phyloP scores from a whole-genome alignment of 768 basidiomycete genomes.

The Pisolithus sp. region DNA sequence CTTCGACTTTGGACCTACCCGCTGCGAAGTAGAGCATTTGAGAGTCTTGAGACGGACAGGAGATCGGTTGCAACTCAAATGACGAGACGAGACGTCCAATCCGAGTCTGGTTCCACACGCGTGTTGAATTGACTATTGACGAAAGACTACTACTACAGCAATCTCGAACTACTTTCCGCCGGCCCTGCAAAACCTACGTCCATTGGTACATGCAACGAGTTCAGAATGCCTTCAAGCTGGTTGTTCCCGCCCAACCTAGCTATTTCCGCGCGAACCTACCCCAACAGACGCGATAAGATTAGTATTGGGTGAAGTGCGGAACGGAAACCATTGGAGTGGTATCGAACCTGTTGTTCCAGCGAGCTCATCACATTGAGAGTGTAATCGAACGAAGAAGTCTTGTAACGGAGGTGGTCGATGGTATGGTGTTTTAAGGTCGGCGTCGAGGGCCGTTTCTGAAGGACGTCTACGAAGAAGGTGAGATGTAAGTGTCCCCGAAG shows the following conservation, averaged over 20 bases:
- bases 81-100: no score
- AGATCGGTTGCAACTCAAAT: no score
- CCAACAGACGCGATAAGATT: background rate
- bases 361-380: conserved; percentile 61
- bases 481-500: background rate
- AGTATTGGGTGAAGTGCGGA: background rate
- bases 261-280: conserved; percentile 56
- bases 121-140: no score
- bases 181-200: background rate
- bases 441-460: conserved; percentile 85
- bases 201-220: conserved; percentile 40
- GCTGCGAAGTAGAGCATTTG: no score
- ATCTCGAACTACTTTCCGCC: no score
- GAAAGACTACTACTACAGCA: no score
- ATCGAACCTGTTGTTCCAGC: conserved; percentile 51
- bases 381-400: conserved; percentile 83
- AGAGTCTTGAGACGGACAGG: no score
- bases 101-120: no score
- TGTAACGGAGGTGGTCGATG: conserved; percentile 68
- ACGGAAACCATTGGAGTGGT: background rate
- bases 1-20: no score
- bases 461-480: conserved; percentile 52
- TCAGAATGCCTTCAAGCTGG: conserved; percentile 52
- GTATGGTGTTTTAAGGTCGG: conserved; percentile 78
- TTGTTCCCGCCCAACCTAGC: conserved; percentile 69